These are phyloP conservation scores for Volvariella volvacea DNA, from an alignment of 1,284 basidiomycete genomes.

Conservation along the genomic window DNA sequence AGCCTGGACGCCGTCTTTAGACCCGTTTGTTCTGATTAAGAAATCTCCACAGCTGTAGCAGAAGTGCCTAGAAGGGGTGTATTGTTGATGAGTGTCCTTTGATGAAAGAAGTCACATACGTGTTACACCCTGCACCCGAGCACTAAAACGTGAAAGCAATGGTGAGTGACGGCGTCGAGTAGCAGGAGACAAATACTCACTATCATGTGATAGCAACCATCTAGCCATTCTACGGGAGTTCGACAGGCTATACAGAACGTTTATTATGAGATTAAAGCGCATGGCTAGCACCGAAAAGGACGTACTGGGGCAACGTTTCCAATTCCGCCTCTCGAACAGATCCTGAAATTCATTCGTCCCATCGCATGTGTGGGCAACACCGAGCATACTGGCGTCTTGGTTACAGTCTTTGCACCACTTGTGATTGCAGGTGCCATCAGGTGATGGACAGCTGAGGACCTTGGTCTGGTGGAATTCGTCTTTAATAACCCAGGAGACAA, in stretches of 20 bases:
- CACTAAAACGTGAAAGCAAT: no score
- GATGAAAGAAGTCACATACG: no score
- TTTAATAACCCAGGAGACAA: not conserved
- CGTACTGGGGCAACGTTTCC: not conserved
- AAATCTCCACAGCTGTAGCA: not conserved
- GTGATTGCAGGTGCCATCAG: not conserved
- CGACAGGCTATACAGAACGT: no score
- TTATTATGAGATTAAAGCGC: no score
- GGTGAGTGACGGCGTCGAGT: no score
- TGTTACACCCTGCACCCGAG: no score
- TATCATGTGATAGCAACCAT: no score
- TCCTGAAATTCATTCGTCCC: not conserved
- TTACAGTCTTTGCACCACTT: not conserved
- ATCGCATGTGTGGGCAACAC: not conserved
- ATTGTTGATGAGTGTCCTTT: no score
- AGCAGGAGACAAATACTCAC: no score
- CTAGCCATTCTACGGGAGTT: no score
- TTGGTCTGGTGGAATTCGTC: not conserved
- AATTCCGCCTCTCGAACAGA: not conserved
- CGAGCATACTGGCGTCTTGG: not conserved
- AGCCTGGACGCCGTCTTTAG: not conserved
- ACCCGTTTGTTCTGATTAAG: not conserved
- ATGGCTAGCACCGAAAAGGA: no score
- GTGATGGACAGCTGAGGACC: not conserved
- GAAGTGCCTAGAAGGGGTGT: no score